Percentiles rank a stretch among this genome's conserved stretches.
These are phyloP conservation scores for Leishmania aethiopica DNA, from an alignment of 208 protist genomes.

Conservation along the genomic window DNA sequence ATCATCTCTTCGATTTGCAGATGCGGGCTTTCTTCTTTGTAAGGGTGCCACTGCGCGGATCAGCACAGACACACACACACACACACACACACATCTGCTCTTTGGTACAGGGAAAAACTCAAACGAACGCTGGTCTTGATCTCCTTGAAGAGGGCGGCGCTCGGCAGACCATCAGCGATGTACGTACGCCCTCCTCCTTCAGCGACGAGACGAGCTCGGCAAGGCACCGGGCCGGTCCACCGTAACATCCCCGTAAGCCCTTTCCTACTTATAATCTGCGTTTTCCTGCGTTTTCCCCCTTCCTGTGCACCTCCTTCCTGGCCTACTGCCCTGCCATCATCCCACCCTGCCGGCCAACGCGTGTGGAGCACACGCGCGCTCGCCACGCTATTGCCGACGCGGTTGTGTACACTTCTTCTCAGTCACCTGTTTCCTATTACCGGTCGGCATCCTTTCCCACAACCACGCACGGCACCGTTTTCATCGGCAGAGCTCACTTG, in stretches of 20 bases:
- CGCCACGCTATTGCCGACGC: neutral
- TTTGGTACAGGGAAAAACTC: no score
- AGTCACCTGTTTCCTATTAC: neutral
- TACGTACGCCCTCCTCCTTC: neutral
- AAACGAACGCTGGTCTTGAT: neutral
- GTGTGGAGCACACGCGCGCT: neutral
- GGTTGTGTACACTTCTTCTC: neutral
- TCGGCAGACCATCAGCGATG: neutral
- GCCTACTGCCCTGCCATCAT: neutral
- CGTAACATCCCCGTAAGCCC: no score
- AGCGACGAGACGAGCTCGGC: neutral
- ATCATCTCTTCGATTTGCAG: neutral
- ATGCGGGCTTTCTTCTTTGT: neutral
- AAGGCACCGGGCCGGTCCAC: neutral
- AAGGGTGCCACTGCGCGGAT: neutral
- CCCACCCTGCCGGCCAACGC: neutral
- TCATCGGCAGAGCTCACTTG: neutral
- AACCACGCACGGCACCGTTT: neutral
- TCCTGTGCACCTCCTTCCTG: neutral
- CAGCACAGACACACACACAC: neutral
- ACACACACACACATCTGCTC: neutral
- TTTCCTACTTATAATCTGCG: neutral
- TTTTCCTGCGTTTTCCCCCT: neutral
- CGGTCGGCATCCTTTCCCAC: neutral
- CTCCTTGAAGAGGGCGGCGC: neutral